A percentile compares a stretch with the other conserved stretches of the same genome.
Evolutionary conservation across 805 yeast genomes (phyloP).

Genomic region (Saccharomycopsis fibuligera): DNA sequence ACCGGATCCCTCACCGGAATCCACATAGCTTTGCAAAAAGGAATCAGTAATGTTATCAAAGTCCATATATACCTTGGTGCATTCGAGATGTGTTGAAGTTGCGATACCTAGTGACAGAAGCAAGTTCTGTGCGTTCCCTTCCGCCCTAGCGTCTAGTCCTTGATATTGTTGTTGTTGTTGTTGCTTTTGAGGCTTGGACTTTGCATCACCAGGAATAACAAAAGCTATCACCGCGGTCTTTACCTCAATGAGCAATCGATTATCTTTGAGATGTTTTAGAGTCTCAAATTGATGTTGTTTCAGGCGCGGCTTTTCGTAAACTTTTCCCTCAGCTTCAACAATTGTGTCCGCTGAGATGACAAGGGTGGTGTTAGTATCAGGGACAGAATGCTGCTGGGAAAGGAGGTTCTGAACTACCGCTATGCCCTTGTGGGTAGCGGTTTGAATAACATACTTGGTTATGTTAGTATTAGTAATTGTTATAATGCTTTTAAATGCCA

Average conservation of each 20-base stretch:
- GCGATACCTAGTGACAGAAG: too few species aligned
- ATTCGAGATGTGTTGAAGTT: conserved; percentile 30
- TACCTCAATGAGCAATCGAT: conserved; percentile 9
- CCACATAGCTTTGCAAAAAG: conserved; percentile 57
- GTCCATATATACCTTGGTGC: conserved; percentile 38
- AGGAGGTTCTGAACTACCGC: conserved; percentile 55
- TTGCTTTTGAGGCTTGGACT: conserved; percentile 28
- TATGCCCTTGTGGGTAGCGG: conserved; percentile 62
- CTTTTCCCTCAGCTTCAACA: conserved; percentile 51
- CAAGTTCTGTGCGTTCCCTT: conserved; percentile 1
- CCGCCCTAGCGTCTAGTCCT: too few species aligned
- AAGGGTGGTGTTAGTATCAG: neutral
- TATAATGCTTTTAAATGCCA: too few species aligned
- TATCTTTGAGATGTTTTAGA: conserved; percentile 42
- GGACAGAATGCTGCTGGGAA: conserved; percentile 22
- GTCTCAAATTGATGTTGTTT: conserved; percentile 43
- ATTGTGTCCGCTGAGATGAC: conserved; percentile 75
- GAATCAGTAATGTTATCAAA: conserved; percentile 39
- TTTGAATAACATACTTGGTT: conserved; percentile 54
- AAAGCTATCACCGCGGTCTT: conserved; percentile 28
- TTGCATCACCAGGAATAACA: conserved; percentile 50
- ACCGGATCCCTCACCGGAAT: conserved; percentile 62
- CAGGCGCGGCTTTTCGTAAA: conserved; percentile 77
- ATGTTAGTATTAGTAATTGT: too few species aligned
- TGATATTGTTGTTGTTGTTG: too few species aligned